Evolutionary conservation across 2,329 filamentous ascomycete species (phyloP), one percentile per base, ranked within the genome.

Genomic region (Colletotrichum simmondsii): DNA sequence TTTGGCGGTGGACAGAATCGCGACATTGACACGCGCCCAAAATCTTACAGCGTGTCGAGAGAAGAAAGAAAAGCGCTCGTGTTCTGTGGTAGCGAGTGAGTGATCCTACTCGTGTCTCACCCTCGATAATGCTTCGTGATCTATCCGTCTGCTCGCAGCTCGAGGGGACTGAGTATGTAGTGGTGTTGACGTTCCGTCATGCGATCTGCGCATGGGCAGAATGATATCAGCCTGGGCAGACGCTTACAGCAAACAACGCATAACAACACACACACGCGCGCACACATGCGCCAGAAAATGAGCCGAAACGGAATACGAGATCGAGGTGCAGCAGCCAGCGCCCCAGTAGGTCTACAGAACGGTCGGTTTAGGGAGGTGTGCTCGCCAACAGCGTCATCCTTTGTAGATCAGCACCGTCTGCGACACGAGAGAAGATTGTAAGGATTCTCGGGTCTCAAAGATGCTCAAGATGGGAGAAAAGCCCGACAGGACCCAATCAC

Each of bases 271-370:
- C 24, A 32, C 35, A 35, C 60, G 8, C 42, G 8, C 42, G 16
- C 58, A 49, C 42, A n/a, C 49, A n/a, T 8, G 26, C 24, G 24
- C 24, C 28, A 62, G 11, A 62, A 22, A 19, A 56, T 26, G 65
- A 54, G 5, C 28, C 56, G 30, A 42, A 60, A 28, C 46, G 19
- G 54, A 67, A 71, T 71, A 71, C 68, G 68, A 71, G 68, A 22
- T 49, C 68, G 64, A 71, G 68, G 42, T 49, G 42, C 42, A 49
- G 42, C 42, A n/a, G 19, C 42, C 57, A 57, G 68, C 68, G 37
- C 37, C 37, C 35, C 37, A 42, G 37, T 19, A 71, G 4, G 28
- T 26, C 60, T 63, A 12, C 66, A 63, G 26, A 63, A 24, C 24
- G 14, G 61, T 63, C 14, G 46, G 24, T 63, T n/a, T n/a, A 32